Conservation (phyloP, 805 yeast genomes). For the Blastobotrys terrestris region DNA sequence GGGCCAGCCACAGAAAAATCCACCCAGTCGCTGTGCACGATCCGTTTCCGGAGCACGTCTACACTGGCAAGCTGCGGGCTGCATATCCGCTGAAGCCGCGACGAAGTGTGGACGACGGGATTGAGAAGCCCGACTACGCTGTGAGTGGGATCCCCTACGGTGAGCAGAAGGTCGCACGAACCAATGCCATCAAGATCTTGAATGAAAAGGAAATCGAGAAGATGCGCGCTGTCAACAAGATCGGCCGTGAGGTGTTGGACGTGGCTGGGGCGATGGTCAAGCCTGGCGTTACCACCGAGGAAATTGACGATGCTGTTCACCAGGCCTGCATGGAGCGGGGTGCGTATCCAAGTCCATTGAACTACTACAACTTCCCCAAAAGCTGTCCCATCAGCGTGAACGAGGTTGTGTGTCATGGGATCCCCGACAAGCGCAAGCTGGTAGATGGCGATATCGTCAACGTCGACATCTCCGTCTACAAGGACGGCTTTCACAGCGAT, state of each 20-base stretch:
- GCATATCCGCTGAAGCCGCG: slow-evolving; percentile 73
- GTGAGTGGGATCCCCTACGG: slow-evolving; percentile 67
- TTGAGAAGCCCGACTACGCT: slow-evolving; percentile 80
- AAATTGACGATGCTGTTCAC: slow-evolving; percentile 80
- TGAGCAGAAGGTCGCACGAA: slow-evolving; percentile 69
- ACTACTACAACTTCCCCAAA: slow-evolving; percentile 90
- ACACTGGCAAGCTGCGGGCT: slow-evolving; percentile 71
- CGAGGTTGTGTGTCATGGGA: slow-evolving; percentile 95
- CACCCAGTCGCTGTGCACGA: slow-evolving; percentile 67
- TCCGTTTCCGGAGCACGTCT: slow-evolving; percentile 78
- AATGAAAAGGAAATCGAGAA: slow-evolving; percentile 63
- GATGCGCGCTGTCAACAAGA: slow-evolving; percentile 65
- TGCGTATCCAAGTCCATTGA: slow-evolving; percentile 91
- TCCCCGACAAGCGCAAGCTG: slow-evolving; percentile 83
- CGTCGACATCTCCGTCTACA: slow-evolving; percentile 78
- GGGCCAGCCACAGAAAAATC: slow-evolving; percentile 57
- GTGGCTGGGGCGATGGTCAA: slow-evolving; percentile 73
- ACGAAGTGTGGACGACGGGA: slow-evolving; percentile 63
- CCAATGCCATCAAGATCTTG: slow-evolving; percentile 58
- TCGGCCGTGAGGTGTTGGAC: slow-evolving; percentile 87
- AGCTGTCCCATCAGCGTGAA: slow-evolving; percentile 89
- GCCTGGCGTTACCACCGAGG: slow-evolving; percentile 93
- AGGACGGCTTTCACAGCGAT: slow-evolving; percentile 89
- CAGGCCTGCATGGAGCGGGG: slow-evolving; percentile 81
- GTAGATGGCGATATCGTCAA: slow-evolving; percentile 94